Base-by-base conservation (phyloP, 1,139 yeast species). In the Yamadazyma dushanensis region DNA sequence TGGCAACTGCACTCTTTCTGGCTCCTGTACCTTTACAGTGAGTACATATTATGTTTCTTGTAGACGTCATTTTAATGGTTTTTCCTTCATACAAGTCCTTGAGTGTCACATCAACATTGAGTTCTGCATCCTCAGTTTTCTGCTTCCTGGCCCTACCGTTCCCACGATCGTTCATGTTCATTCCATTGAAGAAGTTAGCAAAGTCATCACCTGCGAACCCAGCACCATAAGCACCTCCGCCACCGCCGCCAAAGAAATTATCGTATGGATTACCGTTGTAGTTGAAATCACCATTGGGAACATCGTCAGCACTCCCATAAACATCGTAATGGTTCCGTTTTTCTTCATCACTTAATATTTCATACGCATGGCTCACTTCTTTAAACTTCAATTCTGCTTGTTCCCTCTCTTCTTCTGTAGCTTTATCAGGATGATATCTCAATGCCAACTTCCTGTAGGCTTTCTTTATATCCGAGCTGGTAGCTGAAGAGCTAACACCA, bases 21-120 rank as follows among this genome's bases (percentile, higher is more conserved):
- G 83, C 79, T 2, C 97, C 97, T 1, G 76, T 59, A 2, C 97
- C 97, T 34, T 70, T 64, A 60, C 97, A 90, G 29, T 65, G 57
- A 2, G 70, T 57, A 63, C 97, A 90, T 6, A 88, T 62, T 14
- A 83, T 71, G 51, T 85, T 78, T 53, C 97, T 75, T 3, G 84
- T 78, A 3, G 87, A 76, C 3, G 87, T 75, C 51, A 87, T 78
- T 55, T 87, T 84, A 45, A 88, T 73, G 11, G 80, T 77, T 54
- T 87, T 87, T 8, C 98, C 97, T 47, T 76, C 77, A 66, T 78
- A 92, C 30, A 88, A 61, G 43, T 90, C 97, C 39, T 80, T 88
- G 38, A 89, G 61, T 0, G 84, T 71, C 7, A 89, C 80, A 6
- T 73, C 76, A 8, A 84, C 76, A 26, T 78, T 76, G 33, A 86